A percentile compares a stretch with the other conserved stretches of the same genome.
phyloP scores from a whole-genome alignment of 805 yeast species.

The Barnettozyma salicaria region DNA sequence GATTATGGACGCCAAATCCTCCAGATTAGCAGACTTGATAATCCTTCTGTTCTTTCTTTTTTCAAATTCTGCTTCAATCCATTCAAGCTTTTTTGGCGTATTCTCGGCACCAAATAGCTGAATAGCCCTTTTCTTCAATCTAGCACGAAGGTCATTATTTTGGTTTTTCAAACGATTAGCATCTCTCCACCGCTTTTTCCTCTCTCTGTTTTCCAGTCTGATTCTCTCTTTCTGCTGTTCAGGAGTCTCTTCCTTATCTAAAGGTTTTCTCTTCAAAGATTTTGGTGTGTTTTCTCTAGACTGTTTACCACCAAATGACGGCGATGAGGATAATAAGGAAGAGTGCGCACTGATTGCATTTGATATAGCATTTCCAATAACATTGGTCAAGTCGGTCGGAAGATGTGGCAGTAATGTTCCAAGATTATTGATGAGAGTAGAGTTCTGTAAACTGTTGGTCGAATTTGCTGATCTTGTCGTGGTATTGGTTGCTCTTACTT shows the following conservation, averaged over 20 bases:
- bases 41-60: slow-evolving; percentile 57
- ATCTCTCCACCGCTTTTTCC: slow-evolving; percentile 82
- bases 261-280: slow-evolving; percentile 13
- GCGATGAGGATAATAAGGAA: not conserved
- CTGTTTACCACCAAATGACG: not conserved
- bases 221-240: slow-evolving; percentile 46
- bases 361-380: slow-evolving; percentile 23
- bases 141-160: slow-evolving; percentile 77
- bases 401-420: slow-evolving; percentile 22
- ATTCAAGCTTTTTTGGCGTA: slow-evolving; percentile 47
- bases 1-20: slow-evolving; percentile 25
- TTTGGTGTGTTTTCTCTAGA: slow-evolving; percentile 2
- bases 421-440: slow-evolving; percentile 17
- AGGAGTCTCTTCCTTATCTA: slow-evolving; percentile 23
- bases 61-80: slow-evolving; percentile 74
- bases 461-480: not conserved
- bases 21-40: slow-evolving; percentile 34
- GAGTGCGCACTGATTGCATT: slow-evolving; percentile 16
- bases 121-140: slow-evolving; percentile 70
- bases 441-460: not conserved
- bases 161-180: slow-evolving; percentile 74
- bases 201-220: slow-evolving; percentile 61
- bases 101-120: slow-evolving; percentile 57
- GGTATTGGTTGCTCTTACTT: no score
- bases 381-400: slow-evolving; percentile 20